Base-by-base conservation (phyloP, 2,329 filamentous ascomycete genomes). In the Shiraia sp. region DNA sequence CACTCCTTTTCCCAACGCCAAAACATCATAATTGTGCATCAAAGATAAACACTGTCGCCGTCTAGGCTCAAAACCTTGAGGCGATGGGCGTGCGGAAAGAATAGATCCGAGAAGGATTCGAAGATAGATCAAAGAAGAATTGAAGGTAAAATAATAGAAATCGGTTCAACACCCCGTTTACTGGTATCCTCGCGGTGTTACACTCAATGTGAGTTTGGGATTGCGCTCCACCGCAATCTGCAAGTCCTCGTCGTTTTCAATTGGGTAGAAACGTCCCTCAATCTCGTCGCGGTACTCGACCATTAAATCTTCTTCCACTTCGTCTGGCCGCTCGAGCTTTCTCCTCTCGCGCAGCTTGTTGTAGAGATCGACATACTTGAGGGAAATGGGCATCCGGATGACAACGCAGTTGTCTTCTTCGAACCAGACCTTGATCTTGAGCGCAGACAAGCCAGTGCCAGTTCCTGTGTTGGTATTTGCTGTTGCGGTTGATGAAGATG, bases 371-470 rank as follows among this genome's bases (percentile, higher is more conserved):
- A 81, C 76, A 68, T 86, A 93, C 39, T 80, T 80, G 58, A 95
- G 90, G 40, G 95, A 87, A 1, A 80, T 80, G 0, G 92, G 87
- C 40, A 97, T 89, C 24, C 91, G 85, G 59, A 99, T 90, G 31
- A 93, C 88, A 54, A 96, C 92, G 42, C 95, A 82, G 55, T 96
- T 92, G 47, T 91, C 87, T 53, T 74, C 67, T 44, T 92, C 88
- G 74, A 90, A 96, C 74, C 88, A 93, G 39, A 96, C 86, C 73
- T 97, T 97, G 66, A 97, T 88, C 71, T 96, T 97, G 75, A 96
- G 61, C 2, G 72, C 69, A 8, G 63, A 65, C 13, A 61, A 60
- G 19, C 19, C 19, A 22, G 19, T 22, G 19, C 19, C 19, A 22
- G 19, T 22, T 4, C 45, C 53, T 9, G 54, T 56, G 39, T 48